Evolutionary conservation across 208 protist genomes (phyloP), one percentile per base, ranked within the genome.

Genomic region (Trypanosomatidae sp.): DNA sequence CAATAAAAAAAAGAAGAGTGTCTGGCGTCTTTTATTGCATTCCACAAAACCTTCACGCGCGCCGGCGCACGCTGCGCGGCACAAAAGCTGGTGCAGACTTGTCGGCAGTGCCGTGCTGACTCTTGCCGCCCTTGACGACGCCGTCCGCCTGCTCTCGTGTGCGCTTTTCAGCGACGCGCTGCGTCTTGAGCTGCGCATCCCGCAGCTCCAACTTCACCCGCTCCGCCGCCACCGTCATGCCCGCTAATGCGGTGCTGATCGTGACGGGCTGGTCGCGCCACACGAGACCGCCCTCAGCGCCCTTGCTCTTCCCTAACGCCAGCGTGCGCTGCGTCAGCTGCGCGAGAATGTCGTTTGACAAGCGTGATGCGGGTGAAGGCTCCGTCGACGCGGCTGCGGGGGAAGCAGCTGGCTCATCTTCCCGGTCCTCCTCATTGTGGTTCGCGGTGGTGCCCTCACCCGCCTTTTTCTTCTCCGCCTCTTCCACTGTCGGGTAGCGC

Each of bases 131-230:
- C 55, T 59, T 8, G 39, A 66, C 6, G 59, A 64, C 22, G 70
- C n/a, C 19, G 17, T 56, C 69, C 0, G 30, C 59, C 66, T 76
- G 46, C 19, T 56, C 64, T 7, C 70, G 39, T 12, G 71, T 50
- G 5, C 66, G 76, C 65, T 87, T 76, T 44, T 85, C 76, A 13
- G 70, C 66, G 6, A 67, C 43, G 9, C 70, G 76, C 56, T 72
- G 65, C 3, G 67, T 84, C 66, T 72, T 78, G 6, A 62, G 72
- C 39, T 69, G 73, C 41, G 77, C 73, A 36, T 90, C 84, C 19
- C 88, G 79, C 30, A 85, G 75, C 66, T 89, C 74, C 43, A 91
- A 66, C 74, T 95, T 95, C 30, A 50, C 30, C 28, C 88, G 62
- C 53, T 88, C 85, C 17, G 64, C 43, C 43, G 69, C 60, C 49